Evolutionary conservation across 768 basidiomycete species (phyloP).

Genomic region (Gymnopilus dilepis): DNA sequence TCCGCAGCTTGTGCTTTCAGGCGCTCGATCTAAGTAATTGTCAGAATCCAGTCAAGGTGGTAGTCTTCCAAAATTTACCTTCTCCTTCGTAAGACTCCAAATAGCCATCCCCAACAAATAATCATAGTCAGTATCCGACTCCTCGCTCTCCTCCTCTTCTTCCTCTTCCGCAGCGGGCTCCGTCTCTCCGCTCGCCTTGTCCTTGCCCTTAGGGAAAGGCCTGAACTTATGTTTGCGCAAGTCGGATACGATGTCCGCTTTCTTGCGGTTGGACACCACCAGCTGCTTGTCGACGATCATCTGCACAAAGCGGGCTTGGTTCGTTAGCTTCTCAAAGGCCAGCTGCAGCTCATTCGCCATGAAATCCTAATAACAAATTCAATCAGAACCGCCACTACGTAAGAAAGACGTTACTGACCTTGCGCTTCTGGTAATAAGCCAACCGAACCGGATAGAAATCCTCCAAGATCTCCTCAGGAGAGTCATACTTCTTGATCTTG

Average conservation of each 20-base stretch:
- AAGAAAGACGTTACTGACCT: constrained; percentile 54
- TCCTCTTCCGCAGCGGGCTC: constrained; percentile 68
- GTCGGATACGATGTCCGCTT: constrained; percentile 83
- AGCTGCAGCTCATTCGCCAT: constrained; percentile 82
- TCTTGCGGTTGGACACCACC: constrained; percentile 85
- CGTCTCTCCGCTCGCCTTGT: constrained; percentile 30
- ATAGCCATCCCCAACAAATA: constrained; percentile 96
- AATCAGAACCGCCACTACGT: too few species aligned
- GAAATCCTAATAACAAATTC: constrained; percentile 61
- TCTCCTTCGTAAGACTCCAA: constrained; percentile 93
- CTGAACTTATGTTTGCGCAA: constrained; percentile 84
- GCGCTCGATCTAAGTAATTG: constrained; percentile 71
- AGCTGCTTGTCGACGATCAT: constrained; percentile 93
- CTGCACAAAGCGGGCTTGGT: constrained; percentile 95
- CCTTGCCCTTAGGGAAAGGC: constrained; percentile 78
- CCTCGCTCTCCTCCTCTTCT: constrained; percentile 44
- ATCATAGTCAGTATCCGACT: constrained; percentile 72
- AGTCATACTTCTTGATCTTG: constrained; percentile 92
- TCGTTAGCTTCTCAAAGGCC: constrained; percentile 83
- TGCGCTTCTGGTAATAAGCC: constrained; percentile 94
- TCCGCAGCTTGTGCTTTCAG: constrained; percentile 78
- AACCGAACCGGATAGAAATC: constrained; percentile 92
- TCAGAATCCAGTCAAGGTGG: neutral
- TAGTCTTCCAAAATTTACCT: constrained; percentile 51
- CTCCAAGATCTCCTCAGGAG: constrained; percentile 89